phyloP scores from a whole-genome alignment of 1,139 yeast species.

The Citeromyces siamensis region DNA sequence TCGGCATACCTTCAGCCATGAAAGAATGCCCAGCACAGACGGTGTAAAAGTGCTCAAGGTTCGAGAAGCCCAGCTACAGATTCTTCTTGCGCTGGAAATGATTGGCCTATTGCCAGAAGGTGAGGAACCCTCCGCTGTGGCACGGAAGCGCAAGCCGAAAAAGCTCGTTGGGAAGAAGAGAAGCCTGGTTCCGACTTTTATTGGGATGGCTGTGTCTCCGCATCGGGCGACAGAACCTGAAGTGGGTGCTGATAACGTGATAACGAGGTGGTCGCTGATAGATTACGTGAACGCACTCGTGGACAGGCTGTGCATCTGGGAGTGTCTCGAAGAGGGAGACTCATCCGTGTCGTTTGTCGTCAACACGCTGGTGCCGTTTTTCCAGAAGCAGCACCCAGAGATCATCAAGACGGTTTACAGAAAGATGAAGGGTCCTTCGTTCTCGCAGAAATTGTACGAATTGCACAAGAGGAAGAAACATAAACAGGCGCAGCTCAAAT shows the following conservation, averaged over 20 bases:
- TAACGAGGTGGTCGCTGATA: slow-evolving; percentile 4
- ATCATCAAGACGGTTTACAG: slow-evolving; percentile 14
- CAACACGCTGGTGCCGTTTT: slow-evolving; percentile 16
- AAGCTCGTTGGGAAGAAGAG: slow-evolving; percentile 15
- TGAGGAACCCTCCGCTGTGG: slow-evolving; percentile 1
- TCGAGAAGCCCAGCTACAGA: slow-evolving; percentile 17
- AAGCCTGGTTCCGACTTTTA: slow-evolving; percentile 17
- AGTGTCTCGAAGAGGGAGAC: slow-evolving; percentile 16
- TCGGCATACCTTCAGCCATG: not conserved
- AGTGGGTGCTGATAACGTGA: no score
- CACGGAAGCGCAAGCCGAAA: not conserved
- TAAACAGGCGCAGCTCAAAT: not conserved
- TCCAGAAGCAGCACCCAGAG: slow-evolving; percentile 13
- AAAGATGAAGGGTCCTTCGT: slow-evolving; percentile 17
- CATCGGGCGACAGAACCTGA: not conserved
- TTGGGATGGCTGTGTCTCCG: slow-evolving; percentile 14
- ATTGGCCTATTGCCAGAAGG: slow-evolving; percentile 9
- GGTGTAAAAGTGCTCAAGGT: slow-evolving; percentile 10
- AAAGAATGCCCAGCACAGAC: slow-evolving; percentile 1
- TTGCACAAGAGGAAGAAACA: not conserved
- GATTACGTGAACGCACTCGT: slow-evolving; percentile 12
- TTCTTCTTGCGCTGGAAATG: slow-evolving; percentile 15
- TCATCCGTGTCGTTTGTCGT: slow-evolving; percentile 16
- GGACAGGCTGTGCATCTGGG: slow-evolving; percentile 18
- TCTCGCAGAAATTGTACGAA: slow-evolving; percentile 4